Conservation (phyloP, 1,284 basidiomycete species). For the Apiotrichum brassicae region DNA sequence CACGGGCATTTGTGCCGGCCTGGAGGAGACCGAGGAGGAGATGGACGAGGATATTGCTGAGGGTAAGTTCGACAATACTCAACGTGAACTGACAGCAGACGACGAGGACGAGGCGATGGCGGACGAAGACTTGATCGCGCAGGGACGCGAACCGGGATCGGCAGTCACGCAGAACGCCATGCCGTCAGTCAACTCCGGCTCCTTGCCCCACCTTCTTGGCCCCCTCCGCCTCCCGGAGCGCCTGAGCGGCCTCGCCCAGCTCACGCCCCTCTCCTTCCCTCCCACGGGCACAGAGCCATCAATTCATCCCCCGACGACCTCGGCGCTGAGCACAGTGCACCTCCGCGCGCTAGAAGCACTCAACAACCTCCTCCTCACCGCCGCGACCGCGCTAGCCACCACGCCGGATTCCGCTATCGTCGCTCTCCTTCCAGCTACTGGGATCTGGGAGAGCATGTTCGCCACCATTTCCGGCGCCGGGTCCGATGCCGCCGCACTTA, state of each 20-base stretch:
- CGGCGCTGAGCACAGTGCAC: slow-evolving; percentile 71
- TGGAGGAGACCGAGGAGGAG: slow-evolving; percentile 61
- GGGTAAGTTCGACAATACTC: slow-evolving; percentile 19
- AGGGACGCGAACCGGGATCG: slow-evolving; percentile 39
- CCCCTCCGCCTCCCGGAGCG: slow-evolving; percentile 49
- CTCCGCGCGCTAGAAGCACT: slow-evolving; percentile 79
- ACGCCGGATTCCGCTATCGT: slow-evolving; percentile 5
- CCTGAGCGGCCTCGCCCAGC: slow-evolving; percentile 61
- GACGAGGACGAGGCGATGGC: slow-evolving; percentile 44
- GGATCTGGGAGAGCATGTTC: slow-evolving; percentile 72
- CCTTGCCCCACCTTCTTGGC: slow-evolving; percentile 49
- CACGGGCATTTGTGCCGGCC: slow-evolving; percentile 76
- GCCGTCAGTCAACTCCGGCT: slow-evolving; percentile 23
- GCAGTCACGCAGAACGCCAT: slow-evolving; percentile 34
- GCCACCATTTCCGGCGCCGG: slow-evolving; percentile 51
- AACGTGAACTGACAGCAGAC: slow-evolving; percentile 33
- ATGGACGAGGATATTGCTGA: slow-evolving; percentile 34
- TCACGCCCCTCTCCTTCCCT: slow-evolving; percentile 72
- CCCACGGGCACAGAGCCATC: slow-evolving; percentile 59
- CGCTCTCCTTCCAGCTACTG: slow-evolving; percentile 53
- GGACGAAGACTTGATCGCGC: slow-evolving; percentile 45
- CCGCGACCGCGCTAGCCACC: slow-evolving; percentile 27
- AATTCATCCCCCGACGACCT: slow-evolving; percentile 75
- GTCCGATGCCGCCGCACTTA: slow-evolving; percentile 30
- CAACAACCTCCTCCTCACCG: slow-evolving; percentile 79